Conservation (phyloP, 805 yeast genomes). For the Ogataea pini region DNA sequence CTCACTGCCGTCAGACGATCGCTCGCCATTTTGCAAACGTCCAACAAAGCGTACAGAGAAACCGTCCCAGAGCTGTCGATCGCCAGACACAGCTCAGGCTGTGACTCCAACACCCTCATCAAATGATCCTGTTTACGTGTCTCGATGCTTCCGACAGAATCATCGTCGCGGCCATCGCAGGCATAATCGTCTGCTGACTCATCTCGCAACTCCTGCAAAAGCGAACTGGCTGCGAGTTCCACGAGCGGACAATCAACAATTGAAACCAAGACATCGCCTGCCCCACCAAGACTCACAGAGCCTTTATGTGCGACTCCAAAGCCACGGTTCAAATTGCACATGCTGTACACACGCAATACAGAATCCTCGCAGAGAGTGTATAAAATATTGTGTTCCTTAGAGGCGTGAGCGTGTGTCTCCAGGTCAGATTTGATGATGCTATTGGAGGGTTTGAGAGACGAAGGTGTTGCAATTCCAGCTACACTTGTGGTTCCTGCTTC, state of each 20-base stretch:
- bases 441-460: constrained; percentile 31
- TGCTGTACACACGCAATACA: constrained; percentile 66
- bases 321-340: constrained; percentile 60
- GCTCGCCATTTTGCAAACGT: constrained; percentile 50
- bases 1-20: constrained; percentile 45
- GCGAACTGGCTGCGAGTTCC: constrained; percentile 29
- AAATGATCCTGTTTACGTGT: constrained; percentile 23
- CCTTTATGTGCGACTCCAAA: constrained; percentile 62
- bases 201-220: constrained; percentile 23
- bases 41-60: constrained; percentile 47
- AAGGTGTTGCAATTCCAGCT: background rate
- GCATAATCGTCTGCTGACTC: constrained; percentile 5
- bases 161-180: background rate
- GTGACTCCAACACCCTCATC: constrained; percentile 28
- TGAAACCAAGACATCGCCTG: constrained; percentile 26
- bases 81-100: constrained; percentile 42
- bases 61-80: constrained; percentile 45
- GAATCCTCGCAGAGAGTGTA: constrained; percentile 66
- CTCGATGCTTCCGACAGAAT: constrained; percentile 15
- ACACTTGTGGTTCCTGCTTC: constrained; percentile 12
- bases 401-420: constrained; percentile 7
- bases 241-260: constrained; percentile 42
- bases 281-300: constrained; percentile 37
- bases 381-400: constrained; percentile 48
- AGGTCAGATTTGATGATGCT: constrained; percentile 30